These are phyloP conservation scores for Hypoxylon perforatum DNA, from an alignment of 495 filamentous ascomycete species.

Conservation along the genomic window DNA sequence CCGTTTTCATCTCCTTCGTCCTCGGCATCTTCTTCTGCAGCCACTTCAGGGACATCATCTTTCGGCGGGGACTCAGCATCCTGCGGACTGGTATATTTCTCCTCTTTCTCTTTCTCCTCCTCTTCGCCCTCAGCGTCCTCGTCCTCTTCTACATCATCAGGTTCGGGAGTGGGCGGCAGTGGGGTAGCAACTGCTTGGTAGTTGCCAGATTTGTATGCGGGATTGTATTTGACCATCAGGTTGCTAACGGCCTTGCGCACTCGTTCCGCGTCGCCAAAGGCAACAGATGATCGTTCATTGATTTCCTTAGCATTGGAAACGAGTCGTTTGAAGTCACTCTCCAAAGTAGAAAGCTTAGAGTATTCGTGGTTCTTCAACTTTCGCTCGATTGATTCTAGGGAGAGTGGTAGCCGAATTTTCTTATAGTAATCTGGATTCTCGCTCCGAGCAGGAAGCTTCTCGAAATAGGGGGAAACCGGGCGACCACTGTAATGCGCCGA, in stretches of 20 bases:
- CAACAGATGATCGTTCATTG: slow-evolving; percentile 70
- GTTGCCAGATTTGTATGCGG: slow-evolving; percentile 70
- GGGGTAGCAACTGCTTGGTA: slow-evolving; percentile 74
- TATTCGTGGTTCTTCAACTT: slow-evolving; percentile 74
- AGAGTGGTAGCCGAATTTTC: slow-evolving; percentile 76
- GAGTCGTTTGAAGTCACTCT: slow-evolving; percentile 81
- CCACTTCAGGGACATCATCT: slow-evolving; percentile 36
- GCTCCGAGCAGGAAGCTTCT: slow-evolving; percentile 71
- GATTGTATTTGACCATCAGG: slow-evolving; percentile 79
- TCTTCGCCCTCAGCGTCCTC: slow-evolving; percentile 47
- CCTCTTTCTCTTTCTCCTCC: slow-evolving; percentile 32
- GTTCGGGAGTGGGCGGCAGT: slow-evolving; percentile 59
- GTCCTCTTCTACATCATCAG: slow-evolving; percentile 40
- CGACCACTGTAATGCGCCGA: slow-evolving; percentile 63
- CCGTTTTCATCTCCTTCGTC: slow-evolving; percentile 49
- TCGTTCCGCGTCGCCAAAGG: slow-evolving; percentile 80
- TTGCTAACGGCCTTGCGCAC: slow-evolving; percentile 79
- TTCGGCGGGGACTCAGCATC: slow-evolving; percentile 26
- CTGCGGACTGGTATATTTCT: slow-evolving; percentile 18
- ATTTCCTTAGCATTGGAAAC: slow-evolving; percentile 79
- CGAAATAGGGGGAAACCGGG: slow-evolving; percentile 75
- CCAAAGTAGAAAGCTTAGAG: slow-evolving; percentile 68
- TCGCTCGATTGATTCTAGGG: slow-evolving; percentile 77
- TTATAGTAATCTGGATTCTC: slow-evolving; percentile 78
- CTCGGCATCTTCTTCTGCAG: slow-evolving; percentile 45